A percentile compares a stretch with the other conserved stretches of the same genome.
Conservation (phyloP, 441 rosid genomes). For the Populus tomentosa region DNA sequence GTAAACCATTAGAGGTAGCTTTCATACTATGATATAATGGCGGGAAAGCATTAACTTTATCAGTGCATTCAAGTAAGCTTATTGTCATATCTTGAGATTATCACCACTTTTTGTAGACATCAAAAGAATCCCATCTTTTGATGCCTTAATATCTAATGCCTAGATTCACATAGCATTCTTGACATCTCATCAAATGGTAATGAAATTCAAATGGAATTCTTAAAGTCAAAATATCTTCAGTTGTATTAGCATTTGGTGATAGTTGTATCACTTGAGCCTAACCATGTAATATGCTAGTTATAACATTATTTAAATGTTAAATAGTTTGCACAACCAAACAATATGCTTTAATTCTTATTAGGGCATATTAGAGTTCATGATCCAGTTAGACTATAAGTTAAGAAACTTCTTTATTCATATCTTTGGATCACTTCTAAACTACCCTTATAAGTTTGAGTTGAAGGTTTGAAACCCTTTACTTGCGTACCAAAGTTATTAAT, state of each 20-base stretch:
- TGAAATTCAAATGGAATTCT: conserved; percentile 89
- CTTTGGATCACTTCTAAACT: conserved; percentile 79
- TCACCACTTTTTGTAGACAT: conserved; percentile 41
- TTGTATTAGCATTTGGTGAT: conserved; percentile 52
- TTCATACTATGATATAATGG: conserved; percentile 81
- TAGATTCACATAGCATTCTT: conserved; percentile 64
- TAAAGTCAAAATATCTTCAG: neutral
- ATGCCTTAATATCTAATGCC: conserved; percentile 85
- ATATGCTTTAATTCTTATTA: conserved; percentile 63
- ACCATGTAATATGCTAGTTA: conserved; percentile 73
- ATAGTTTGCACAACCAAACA: conserved; percentile 79
- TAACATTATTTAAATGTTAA: conserved; percentile 78
- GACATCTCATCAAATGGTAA: conserved; percentile 72
- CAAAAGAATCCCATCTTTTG: conserved; percentile 72
- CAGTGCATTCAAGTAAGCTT: conserved; percentile 59
- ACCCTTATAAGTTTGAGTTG: conserved; percentile 78
- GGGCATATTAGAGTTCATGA: conserved; percentile 64
- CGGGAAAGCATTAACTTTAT: conserved; percentile 64
- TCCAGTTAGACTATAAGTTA: conserved; percentile 66
- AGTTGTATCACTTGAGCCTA: conserved; percentile 84
- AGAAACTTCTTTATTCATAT: conserved; percentile 79
- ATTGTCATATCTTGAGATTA: conserved; percentile 76
- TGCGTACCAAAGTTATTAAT: conserved; percentile 96
- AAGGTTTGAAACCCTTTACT: conserved; percentile 96
- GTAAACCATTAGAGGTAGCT: conserved; percentile 46